Conservation (phyloP, 257 asterid genomes). For the Solanum neorickii region DNA sequence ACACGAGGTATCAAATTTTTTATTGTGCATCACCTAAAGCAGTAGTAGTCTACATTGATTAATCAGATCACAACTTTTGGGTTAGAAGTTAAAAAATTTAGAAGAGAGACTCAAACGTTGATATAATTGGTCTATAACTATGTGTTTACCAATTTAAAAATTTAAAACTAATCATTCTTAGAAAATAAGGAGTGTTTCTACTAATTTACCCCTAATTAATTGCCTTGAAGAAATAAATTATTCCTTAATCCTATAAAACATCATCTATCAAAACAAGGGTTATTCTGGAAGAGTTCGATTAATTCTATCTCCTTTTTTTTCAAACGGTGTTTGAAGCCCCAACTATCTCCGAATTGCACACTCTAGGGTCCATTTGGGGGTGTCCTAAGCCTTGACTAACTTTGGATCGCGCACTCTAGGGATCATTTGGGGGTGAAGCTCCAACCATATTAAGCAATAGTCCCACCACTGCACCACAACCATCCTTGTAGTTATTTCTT, state of each 20-base stretch:
- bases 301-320: background rate
- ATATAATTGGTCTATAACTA: background rate
- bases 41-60: background rate
- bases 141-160: background rate
- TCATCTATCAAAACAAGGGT: background rate
- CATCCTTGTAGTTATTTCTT: background rate
- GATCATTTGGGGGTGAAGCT: background rate
- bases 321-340: background rate
- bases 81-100: background rate
- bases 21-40: background rate
- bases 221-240: background rate
- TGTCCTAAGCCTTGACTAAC: background rate
- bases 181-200: background rate
- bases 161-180: too few relatives aligned
- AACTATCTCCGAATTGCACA: background rate
- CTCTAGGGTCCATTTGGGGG: background rate
- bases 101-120: background rate
- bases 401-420: background rate
- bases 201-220: background rate
- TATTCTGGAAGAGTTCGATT: background rate
- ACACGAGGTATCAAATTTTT: background rate
- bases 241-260: background rate
- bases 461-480: background rate
- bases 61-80: background rate
- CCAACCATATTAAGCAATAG: background rate